Conservation (phyloP, 1,284 basidiomycete genomes). For the Heterobasidion irregulare region DNA sequence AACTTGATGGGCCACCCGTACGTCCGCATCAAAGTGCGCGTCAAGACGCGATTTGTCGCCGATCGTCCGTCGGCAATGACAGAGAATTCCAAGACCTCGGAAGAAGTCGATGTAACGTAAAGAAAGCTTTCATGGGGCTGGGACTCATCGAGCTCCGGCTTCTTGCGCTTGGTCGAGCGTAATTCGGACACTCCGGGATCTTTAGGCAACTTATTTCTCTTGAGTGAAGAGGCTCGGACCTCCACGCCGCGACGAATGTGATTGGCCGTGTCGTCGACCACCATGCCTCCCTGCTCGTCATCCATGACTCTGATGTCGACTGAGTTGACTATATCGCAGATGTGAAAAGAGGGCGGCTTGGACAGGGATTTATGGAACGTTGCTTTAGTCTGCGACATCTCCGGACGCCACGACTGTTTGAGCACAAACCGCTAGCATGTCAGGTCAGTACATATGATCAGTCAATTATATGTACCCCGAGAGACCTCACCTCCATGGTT, state of each 20-base stretch:
- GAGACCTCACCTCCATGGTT: neutral
- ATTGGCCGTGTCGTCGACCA: neutral
- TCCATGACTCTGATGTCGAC: neutral
- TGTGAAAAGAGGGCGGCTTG: neutral
- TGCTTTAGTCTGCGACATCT: neutral
- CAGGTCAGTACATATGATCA: neutral
- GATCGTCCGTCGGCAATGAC: too few relatives aligned
- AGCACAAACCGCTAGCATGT: neutral
- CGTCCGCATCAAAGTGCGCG: too few relatives aligned
- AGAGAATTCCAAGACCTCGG: too few relatives aligned
- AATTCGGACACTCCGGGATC: too few relatives aligned
- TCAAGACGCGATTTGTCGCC: too few relatives aligned
- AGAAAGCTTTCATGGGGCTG: too few relatives aligned
- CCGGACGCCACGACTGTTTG: neutral
- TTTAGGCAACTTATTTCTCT: too few relatives aligned
- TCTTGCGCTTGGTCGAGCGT: too few relatives aligned
- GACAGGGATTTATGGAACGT: neutral
- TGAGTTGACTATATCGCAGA: neutral
- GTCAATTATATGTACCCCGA: neutral
- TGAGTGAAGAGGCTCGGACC: too few relatives aligned
- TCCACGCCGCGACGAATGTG: neutral
- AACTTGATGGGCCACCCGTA: too few relatives aligned
- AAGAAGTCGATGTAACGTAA: too few relatives aligned
- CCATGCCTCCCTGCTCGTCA: neutral
- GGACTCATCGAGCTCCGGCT: too few relatives aligned